Conservation (phyloP, 495 filamentous ascomycete genomes). For the Penicillium crystallinum region DNA sequence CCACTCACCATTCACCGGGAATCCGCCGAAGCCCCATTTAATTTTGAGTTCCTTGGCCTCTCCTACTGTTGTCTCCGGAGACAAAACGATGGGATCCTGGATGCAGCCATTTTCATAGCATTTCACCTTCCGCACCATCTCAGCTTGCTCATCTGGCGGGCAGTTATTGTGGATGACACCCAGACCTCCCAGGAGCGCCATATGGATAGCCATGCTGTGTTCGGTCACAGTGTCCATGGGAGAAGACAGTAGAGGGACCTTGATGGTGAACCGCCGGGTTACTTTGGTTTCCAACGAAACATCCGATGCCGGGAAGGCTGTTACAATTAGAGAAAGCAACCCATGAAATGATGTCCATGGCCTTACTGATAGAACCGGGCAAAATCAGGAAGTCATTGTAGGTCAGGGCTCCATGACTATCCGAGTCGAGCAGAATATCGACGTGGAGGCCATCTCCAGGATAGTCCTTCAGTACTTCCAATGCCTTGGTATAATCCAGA, state of each 20-base stretch:
- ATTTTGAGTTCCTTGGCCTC: constrained; percentile 91
- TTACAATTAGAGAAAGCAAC: constrained; percentile 10
- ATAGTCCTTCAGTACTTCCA: constrained; percentile 74
- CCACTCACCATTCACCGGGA: constrained; percentile 91
- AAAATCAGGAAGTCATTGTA: constrained; percentile 71
- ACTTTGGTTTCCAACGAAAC: constrained; percentile 85
- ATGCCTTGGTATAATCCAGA: constrained; percentile 64
- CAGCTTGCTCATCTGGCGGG: constrained; percentile 86
- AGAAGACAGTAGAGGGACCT: constrained; percentile 90
- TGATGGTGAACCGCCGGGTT: constrained; percentile 88
- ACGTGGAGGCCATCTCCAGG: constrained; percentile 77
- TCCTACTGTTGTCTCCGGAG: constrained; percentile 77
- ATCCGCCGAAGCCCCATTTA: constrained; percentile 98
- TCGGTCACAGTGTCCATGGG: constrained; percentile 99
- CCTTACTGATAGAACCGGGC: constrained; percentile 62
- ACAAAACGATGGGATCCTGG: constrained; percentile 88
- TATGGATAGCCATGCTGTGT: constrained; percentile 98
- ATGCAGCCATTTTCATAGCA: constrained; percentile 99
- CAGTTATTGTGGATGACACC: constrained; percentile 99
- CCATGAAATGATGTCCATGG: too few species aligned
- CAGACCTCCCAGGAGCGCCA: constrained; percentile 92
- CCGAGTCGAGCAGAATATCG: constrained; percentile 77
- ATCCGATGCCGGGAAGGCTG: constrained; percentile 83
- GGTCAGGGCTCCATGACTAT: constrained; percentile 82
- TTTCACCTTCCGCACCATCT: constrained; percentile 99